Percentiles rank a stretch among this genome's conserved stretches.
Conservation (phyloP, 2,329 filamentous ascomycete genomes). For the Tothia fuscella region DNA sequence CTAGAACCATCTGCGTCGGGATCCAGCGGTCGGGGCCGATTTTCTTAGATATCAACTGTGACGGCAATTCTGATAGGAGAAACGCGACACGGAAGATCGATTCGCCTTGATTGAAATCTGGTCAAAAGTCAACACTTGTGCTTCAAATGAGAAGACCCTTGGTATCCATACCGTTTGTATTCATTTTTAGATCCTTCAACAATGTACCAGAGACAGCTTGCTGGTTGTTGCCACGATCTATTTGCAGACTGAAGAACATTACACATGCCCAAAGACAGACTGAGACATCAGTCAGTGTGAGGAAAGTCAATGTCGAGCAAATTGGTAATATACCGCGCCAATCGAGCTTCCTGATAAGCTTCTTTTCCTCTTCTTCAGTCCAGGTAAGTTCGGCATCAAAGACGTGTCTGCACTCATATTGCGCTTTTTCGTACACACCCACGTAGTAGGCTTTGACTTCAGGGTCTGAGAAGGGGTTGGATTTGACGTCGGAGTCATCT, state of each 20-base stretch:
- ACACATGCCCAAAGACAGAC: conserved; percentile 33
- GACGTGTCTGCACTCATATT: conserved; percentile 29
- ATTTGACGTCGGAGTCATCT: conserved; percentile 11
- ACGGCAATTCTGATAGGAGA: conserved; percentile 17
- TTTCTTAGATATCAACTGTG: conserved; percentile 18
- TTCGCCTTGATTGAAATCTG: conserved; percentile 17
- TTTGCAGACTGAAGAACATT: conserved; percentile 40
- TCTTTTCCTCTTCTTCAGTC: conserved; percentile 17
- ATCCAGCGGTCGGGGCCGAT: conserved; percentile 27
- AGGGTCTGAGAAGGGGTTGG: conserved; percentile 18
- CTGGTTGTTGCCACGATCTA: conserved; percentile 20
- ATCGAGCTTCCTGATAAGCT: conserved; percentile 22
- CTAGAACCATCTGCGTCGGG: conserved; percentile 29
- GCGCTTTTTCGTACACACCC: conserved; percentile 18
- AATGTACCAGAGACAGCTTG: conserved; percentile 19
- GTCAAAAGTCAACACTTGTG: not conserved
- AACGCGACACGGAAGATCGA: conserved; percentile 16
- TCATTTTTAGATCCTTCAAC: conserved; percentile 16
- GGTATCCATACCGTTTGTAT: conserved; percentile 14
- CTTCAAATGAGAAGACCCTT: not conserved
- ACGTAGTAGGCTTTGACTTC: conserved; percentile 19
- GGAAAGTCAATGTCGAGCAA: conserved; percentile 17
- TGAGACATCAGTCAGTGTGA: conserved; percentile 25
- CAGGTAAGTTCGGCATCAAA: conserved; percentile 35
- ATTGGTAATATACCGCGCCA: conserved; percentile 22